phyloP scores from a whole-genome alignment of 768 basidiomycete species.

The Lactifluus pinguis region DNA sequence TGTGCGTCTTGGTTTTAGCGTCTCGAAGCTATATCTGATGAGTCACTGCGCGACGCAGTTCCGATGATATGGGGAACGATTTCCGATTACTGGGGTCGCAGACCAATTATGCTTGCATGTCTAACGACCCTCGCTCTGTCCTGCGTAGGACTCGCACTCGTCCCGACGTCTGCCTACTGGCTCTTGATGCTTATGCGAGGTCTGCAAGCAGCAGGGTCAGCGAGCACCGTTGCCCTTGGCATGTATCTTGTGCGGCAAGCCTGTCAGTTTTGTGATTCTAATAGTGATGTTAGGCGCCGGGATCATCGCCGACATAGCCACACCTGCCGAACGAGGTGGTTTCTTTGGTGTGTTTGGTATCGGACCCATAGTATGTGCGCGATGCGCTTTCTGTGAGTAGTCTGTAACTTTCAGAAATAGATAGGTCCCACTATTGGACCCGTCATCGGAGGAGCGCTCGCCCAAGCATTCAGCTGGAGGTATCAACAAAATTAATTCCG shows the following conservation, averaged over 20 bases:
- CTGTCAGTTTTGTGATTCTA: background rate
- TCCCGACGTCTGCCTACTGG: conserved; percentile 61
- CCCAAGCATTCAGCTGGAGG: conserved; percentile 27
- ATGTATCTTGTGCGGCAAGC: conserved; percentile 1
- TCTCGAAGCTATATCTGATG: background rate
- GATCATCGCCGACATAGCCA: conserved; percentile 70
- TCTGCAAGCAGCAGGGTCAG: conserved; percentile 70
- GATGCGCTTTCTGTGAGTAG: background rate
- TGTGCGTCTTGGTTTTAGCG: conserved; percentile 30
- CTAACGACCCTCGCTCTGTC: conserved; percentile 53
- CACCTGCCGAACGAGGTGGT: conserved; percentile 61
- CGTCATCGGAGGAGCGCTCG: conserved; percentile 40
- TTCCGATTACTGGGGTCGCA: conserved; percentile 55
- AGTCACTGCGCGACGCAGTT: conserved; percentile 21
- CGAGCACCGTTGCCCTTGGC: conserved; percentile 72
- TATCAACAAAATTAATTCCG: background rate
- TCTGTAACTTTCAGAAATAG: conserved; percentile 11
- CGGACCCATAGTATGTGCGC: conserved; percentile 49
- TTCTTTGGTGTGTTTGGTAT: conserved; percentile 60
- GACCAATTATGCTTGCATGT: conserved; percentile 55
- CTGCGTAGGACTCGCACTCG: conserved; percentile 52
- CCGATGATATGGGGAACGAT: conserved; percentile 58
- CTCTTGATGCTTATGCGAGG: conserved; percentile 71
- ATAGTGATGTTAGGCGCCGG: conserved; percentile 45
- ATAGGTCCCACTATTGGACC: conserved; percentile 33